Evolutionary conservation across 495 filamentous ascomycete species (phyloP).

Genomic region (Penicillium parvum): DNA sequence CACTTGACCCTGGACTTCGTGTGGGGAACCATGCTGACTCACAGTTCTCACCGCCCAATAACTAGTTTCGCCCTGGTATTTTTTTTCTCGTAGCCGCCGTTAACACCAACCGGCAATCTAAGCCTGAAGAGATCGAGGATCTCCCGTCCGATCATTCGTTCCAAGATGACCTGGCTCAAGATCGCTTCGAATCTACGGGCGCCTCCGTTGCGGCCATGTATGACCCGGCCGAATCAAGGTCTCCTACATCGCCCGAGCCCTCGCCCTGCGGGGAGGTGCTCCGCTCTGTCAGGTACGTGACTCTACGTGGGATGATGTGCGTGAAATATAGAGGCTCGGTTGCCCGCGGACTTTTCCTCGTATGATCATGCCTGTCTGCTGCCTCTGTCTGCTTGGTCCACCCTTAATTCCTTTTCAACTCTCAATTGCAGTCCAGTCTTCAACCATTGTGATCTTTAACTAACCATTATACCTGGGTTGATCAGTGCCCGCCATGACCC

Average conservation of each 20-base stretch:
- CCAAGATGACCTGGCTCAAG: slow-evolving; percentile 35
- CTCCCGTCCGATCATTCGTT: too few relatives aligned
- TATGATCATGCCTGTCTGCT: not conserved
- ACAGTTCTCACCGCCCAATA: slow-evolving; percentile 24
- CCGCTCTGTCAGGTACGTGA: slow-evolving; percentile 31
- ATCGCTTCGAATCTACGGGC: slow-evolving; percentile 34
- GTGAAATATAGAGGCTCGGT: slow-evolving; percentile 18
- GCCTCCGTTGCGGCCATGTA: slow-evolving; percentile 28
- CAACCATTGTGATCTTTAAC: too few relatives aligned
- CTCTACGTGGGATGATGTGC: slow-evolving; percentile 21
- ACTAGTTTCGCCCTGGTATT: not conserved
- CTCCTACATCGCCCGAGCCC: slow-evolving; percentile 27
- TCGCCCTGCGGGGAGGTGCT: slow-evolving; percentile 26
- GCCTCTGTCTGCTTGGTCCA: not conserved
- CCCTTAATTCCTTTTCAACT: not conserved
- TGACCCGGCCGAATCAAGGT: slow-evolving; percentile 33
- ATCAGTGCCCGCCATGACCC: slow-evolving; percentile 30
- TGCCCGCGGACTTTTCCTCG: not conserved
- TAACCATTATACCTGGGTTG: slow-evolving; percentile 16
- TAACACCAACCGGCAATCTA: too few relatives aligned
- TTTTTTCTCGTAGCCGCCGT: slow-evolving; percentile 1
- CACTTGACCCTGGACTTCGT: not conserved
- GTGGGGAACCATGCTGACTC: slow-evolving; percentile 21
- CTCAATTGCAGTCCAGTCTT: not conserved
- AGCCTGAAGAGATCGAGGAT: too few relatives aligned